Percentiles rank a stretch among this genome's conserved stretches.
These are phyloP conservation scores for Prunus mume DNA, from an alignment of 306 rosid species.

Conservation along the genomic window DNA sequence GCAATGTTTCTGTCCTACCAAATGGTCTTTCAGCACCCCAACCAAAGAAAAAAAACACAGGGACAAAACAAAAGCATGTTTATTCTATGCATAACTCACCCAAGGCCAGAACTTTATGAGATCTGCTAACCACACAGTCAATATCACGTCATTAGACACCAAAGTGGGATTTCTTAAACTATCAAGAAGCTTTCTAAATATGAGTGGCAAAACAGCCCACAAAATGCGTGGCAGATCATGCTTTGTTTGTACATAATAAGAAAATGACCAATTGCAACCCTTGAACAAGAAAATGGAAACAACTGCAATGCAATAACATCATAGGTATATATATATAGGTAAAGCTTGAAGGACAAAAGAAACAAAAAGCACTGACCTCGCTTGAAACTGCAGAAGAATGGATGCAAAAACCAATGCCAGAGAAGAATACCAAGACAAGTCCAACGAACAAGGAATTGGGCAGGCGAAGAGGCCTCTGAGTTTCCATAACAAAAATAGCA, in stretches of 20 bases:
- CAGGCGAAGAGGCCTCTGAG: conserved; percentile 19
- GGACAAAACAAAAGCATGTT: too few species aligned
- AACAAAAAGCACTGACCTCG: conserved; percentile 42
- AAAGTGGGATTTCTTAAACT: background rate
- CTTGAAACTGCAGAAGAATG: conserved; percentile 35
- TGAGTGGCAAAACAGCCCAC: background rate
- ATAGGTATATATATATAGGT: too few species aligned
- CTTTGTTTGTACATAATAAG: background rate
- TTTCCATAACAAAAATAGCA: conserved; percentile 21
- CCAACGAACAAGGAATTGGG: conserved; percentile 29
- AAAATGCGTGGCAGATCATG: background rate
- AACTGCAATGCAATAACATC: background rate
- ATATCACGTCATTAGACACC: background rate
- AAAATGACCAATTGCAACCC: too few species aligned
- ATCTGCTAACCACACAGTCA: background rate
- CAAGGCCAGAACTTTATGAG: background rate
- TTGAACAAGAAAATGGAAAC: background rate
- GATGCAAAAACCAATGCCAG: conserved; percentile 30
- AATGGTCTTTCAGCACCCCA: too few species aligned
- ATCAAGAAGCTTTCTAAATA: background rate
- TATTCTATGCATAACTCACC: too few species aligned
- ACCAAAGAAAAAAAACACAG: too few species aligned
- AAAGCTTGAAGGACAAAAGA: background rate
- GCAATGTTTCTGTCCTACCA: too few species aligned
- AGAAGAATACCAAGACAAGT: conserved; percentile 33